Conservation (phyloP, 345 rosid genomes). For the Gossypium rotundifolium region DNA sequence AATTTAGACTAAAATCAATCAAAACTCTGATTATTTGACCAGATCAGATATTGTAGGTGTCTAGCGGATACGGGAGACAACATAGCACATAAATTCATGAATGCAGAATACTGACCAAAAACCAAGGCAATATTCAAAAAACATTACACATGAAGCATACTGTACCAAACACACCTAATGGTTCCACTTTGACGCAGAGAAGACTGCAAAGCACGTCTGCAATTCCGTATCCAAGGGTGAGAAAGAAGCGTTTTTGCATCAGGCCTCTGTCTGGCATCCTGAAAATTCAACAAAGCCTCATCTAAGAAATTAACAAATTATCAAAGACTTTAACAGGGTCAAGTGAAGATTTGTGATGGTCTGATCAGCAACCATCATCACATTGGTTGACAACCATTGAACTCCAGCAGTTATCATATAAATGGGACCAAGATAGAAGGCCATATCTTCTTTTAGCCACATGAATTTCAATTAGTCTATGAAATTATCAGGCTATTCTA, state of each 20-base stretch:
- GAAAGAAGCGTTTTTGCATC: constrained; percentile 98
- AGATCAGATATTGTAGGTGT: not conserved
- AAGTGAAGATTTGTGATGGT: not conserved
- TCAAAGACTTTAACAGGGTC: not conserved
- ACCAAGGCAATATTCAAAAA: not conserved
- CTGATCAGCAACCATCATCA: not conserved
- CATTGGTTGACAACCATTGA: not conserved
- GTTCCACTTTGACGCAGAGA: constrained; percentile 79
- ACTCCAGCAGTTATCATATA: not conserved
- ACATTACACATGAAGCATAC: not conserved
- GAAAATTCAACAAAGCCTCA: constrained; percentile 22
- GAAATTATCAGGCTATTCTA: not conserved
- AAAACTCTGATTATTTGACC: not conserved
- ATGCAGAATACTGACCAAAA: not conserved
- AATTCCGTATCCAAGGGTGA: constrained; percentile 95
- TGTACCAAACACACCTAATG: constrained; percentile 40
- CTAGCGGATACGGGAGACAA: not conserved
- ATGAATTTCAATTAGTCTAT: not conserved
- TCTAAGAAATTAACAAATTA: constrained; percentile 6
- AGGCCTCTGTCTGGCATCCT: constrained; percentile 99
- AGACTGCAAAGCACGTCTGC: constrained; percentile 82
- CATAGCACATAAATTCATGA: not conserved
- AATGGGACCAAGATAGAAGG: not conserved
- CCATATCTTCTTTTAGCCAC: not conserved
- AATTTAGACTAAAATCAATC: not conserved